Evolutionary conservation across 108 stramenopile species (phyloP), one percentile per base, ranked within the genome.

Genomic region (Skeletonema grethae): DNA sequence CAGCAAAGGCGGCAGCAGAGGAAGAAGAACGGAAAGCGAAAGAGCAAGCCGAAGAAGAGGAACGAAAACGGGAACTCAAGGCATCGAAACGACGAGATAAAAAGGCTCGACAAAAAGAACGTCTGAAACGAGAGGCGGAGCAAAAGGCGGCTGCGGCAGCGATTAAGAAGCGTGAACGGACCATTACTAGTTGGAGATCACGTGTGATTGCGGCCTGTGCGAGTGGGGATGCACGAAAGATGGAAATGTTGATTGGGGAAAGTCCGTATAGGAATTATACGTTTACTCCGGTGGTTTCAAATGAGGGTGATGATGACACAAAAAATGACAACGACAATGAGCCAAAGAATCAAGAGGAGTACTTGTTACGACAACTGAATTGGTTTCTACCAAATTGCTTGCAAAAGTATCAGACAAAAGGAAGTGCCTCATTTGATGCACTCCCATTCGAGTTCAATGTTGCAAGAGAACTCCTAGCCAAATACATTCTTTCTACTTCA

Each of bases 41-140:
- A 13, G 85, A 89, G 50, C 82, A 79, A 8, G 48, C 77, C 46
- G 88, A 90, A 64, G 80, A 73, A 24, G 90, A 90, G 50, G 80
- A 84, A 32, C 76, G 75, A 29, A 73, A 76, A 29, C 79, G 70
- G 25, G 79, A 83, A 53, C 72, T 72, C 36, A 63, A 65, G 50
- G 86, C 87, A 16, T 82, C 82, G 46, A 88, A 88, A 57, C 84
- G 86, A 62, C 82, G 88, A 18, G 87, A 93, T 74, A 93, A 88
- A 70, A 89, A 89, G 46, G 80, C 85, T 43, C 82, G 88, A 12
- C 74, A 86, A 34, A 88, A 89, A 48, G 85, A 88, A 72, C 84
- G 86, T 39, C 72, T 62, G 45, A 85, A 80, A 64, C 84, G 82
- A 62, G 88, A 90, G 66, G 87, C 88, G 8, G 86, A 87, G 13